Evolutionary conservation across 306 rosid species (phyloP).

Genomic region (Macrotyloma uniflorum): DNA sequence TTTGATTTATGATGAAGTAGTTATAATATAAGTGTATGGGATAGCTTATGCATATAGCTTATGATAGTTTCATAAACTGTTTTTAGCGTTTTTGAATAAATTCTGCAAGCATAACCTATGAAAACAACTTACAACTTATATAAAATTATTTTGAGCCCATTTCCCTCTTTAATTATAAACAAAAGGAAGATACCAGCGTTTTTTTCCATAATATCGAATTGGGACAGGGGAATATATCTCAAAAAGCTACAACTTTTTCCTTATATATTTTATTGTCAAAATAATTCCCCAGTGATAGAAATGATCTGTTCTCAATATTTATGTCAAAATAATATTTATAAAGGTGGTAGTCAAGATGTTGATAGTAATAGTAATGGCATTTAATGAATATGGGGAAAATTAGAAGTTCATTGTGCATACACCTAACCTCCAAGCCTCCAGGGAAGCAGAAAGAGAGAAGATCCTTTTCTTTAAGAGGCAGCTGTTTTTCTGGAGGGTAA

Average conservation of each 20-base stretch:
- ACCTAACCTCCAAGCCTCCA: slow-evolving; percentile 92
- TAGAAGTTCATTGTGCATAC: slow-evolving; percentile 34
- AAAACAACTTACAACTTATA: neutral
- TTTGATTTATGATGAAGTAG: neutral
- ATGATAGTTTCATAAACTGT: neutral
- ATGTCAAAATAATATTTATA: neutral
- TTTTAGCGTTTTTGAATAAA: neutral
- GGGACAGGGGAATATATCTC: neutral
- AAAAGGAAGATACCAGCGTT: neutral
- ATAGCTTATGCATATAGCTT: neutral
- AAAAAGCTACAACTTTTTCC: slow-evolving; percentile 12
- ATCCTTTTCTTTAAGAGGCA: slow-evolving; percentile 88
- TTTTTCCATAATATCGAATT: neutral
- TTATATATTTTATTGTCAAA: neutral
- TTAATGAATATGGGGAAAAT: slow-evolving; percentile 6
- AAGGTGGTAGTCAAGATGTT: neutral
- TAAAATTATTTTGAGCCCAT: neutral
- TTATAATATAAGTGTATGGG: neutral
- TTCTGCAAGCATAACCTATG: neutral
- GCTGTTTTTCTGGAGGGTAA: slow-evolving; percentile 95
- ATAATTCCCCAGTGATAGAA: neutral
- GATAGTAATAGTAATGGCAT: neutral
- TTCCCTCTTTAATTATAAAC: neutral
- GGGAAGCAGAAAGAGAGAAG: slow-evolving; percentile 98
- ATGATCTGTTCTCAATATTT: slow-evolving; percentile 8